Conservation (phyloP, 805 yeast genomes). For the Ogataea polymorpha region DNA sequence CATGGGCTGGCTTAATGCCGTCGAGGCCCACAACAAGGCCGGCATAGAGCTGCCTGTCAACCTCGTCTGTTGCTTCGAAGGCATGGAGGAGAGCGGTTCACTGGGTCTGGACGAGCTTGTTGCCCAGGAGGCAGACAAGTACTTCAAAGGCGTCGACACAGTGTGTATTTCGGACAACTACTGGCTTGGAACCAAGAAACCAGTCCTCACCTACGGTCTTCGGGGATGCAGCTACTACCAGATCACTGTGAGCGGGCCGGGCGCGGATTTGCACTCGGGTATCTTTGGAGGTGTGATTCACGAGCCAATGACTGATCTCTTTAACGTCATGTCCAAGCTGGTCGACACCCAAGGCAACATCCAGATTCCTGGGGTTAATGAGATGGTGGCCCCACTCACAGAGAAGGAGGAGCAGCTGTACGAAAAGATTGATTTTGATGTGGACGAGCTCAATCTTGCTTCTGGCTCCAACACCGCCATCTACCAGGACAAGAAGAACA, state of each 20-base stretch:
- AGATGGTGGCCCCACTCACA: slow-evolving; percentile 94
- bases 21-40: slow-evolving; percentile 84
- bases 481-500: slow-evolving; percentile 72
- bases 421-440: slow-evolving; percentile 79
- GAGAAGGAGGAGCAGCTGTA: slow-evolving; percentile 74
- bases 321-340: slow-evolving; percentile 69
- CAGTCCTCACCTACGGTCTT: slow-evolving; percentile 94
- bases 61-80: slow-evolving; percentile 90
- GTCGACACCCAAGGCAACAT: slow-evolving; percentile 84
- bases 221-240: slow-evolving; percentile 96
- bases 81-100: slow-evolving; percentile 99
- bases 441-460: slow-evolving; percentile 82
- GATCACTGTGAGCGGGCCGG: slow-evolving; percentile 80
- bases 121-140: slow-evolving; percentile 69
- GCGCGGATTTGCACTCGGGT: slow-evolving; percentile 96
- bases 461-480: slow-evolving; percentile 84
- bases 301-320: slow-evolving; percentile 94
- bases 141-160: slow-evolving; percentile 87
- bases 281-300: slow-evolving; percentile 96
- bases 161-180: slow-evolving; percentile 96
- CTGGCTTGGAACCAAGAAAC: slow-evolving; percentile 97
- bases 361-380: slow-evolving; percentile 80
- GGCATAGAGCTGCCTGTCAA: slow-evolving; percentile 92
- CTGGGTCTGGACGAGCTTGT: slow-evolving; percentile 84
- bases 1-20: slow-evolving; percentile 90